phyloP scores from a whole-genome alignment of 2,329 filamentous ascomycete genomes.

The Fusarium multiceps region DNA sequence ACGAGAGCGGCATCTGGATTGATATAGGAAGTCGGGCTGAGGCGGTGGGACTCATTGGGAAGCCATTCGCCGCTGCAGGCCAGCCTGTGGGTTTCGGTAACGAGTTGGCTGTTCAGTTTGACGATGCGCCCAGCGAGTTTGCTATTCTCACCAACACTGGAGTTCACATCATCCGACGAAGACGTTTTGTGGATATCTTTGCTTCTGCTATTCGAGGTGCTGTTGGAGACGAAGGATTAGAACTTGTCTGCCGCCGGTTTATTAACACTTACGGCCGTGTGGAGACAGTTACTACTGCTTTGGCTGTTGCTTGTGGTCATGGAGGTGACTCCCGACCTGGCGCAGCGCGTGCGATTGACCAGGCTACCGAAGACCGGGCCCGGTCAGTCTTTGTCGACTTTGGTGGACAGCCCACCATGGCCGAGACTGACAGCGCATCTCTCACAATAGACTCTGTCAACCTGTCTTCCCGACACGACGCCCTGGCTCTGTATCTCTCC shows the following conservation, averaged over 20 bases:
- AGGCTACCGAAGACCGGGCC: slow-evolving; percentile 85
- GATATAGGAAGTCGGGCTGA: slow-evolving; percentile 78
- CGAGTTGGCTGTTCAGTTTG: slow-evolving; percentile 95
- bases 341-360: slow-evolving; percentile 82
- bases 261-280: slow-evolving; percentile 86
- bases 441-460: slow-evolving; percentile 83
- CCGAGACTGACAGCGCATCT: slow-evolving; percentile 78
- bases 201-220: slow-evolving; percentile 81
- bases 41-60: slow-evolving; percentile 81
- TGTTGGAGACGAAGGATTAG: slow-evolving; percentile 81
- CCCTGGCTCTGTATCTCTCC: slow-evolving; percentile 86
- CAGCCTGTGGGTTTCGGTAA: slow-evolving; percentile 88
- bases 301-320: slow-evolving; percentile 95
- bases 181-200: slow-evolving; percentile 91
- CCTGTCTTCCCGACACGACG: slow-evolving; percentile 89
- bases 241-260: slow-evolving; percentile 84
- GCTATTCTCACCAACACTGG: slow-evolving; percentile 93
- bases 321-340: slow-evolving; percentile 79
- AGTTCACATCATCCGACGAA: slow-evolving; percentile 84
- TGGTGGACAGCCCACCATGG: slow-evolving; percentile 86
- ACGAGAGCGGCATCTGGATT: slow-evolving; percentile 84
- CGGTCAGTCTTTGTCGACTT: slow-evolving; percentile 91
- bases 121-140: slow-evolving; percentile 82
- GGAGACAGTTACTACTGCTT: slow-evolving; percentile 88
- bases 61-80: slow-evolving; percentile 74